A percentile compares a stretch with the other conserved stretches of the same genome.
These are phyloP conservation scores for Trifolium pratense DNA, from an alignment of 306 rosid species.

Conservation along the genomic window DNA sequence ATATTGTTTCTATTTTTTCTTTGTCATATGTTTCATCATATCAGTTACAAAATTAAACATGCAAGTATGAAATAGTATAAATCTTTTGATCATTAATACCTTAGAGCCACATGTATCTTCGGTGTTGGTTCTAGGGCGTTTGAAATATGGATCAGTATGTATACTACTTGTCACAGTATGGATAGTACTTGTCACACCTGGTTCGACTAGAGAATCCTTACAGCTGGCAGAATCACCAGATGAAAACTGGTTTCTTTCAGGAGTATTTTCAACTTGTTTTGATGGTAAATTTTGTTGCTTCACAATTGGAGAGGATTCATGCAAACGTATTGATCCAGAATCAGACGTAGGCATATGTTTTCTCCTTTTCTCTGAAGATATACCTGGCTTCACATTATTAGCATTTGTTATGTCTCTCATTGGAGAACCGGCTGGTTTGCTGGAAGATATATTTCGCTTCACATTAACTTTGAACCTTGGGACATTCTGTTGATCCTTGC, in stretches of 20 bases:
- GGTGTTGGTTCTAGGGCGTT: conserved; percentile 48
- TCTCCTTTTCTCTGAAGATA: conserved; percentile 44
- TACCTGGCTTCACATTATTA: conserved; percentile 53
- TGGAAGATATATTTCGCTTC: conserved; percentile 5
- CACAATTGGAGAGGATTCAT: conserved; percentile 57
- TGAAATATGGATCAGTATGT: conserved; percentile 41
- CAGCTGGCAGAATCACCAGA: conserved; percentile 62
- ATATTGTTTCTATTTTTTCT: no score
- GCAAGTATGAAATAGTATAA: not conserved
- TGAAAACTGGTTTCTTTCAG: conserved; percentile 51
- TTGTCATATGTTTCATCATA: no score
- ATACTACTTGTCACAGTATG: conserved; percentile 38
- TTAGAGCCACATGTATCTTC: conserved; percentile 56
- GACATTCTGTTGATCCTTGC: conserved; percentile 55
- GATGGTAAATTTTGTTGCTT: conserved; percentile 49
- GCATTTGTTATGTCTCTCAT: conserved; percentile 38
- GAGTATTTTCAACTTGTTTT: conserved; percentile 42
- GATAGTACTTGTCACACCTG: conserved; percentile 42
- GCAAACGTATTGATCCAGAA: conserved; percentile 57
- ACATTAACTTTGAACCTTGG: conserved; percentile 41
- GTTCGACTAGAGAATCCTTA: conserved; percentile 51
- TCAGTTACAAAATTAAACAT: no score
- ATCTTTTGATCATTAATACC: conserved; percentile 43
- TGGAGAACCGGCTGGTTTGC: conserved; percentile 51
- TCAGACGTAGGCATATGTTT: conserved; percentile 53